phyloP scores from a whole-genome alignment of 1,284 basidiomycete species.

The Boletellus dicymbophilus region DNA sequence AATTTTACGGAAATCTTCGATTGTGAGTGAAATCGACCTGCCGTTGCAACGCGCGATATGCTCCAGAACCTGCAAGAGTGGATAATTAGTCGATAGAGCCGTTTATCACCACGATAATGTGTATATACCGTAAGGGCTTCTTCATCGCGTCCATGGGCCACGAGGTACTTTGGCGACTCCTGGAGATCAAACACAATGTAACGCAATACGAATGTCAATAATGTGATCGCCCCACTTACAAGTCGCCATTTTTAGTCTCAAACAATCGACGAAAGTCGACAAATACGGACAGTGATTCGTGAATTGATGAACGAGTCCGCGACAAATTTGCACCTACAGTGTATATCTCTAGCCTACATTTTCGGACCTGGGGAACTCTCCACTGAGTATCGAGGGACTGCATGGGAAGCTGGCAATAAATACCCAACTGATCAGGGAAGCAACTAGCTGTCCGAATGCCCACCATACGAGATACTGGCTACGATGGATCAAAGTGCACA shows the following conservation, averaged over 20 bases:
- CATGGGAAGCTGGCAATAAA: conserved; percentile 56
- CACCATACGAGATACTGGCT: conserved; percentile 46
- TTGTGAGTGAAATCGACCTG: conserved; percentile 43
- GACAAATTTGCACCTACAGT: conserved; percentile 37
- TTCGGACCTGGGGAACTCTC: conserved; percentile 42
- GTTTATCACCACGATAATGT: background rate
- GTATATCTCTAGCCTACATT: conserved; percentile 70
- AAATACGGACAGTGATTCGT: conserved; percentile 39
- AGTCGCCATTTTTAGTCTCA: conserved; percentile 2
- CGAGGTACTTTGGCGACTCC: conserved; percentile 63
- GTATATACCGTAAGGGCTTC: conserved; percentile 49
- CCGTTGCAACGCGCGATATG: conserved; percentile 57
- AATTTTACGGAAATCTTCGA: conserved; percentile 44
- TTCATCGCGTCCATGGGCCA: conserved; percentile 55
- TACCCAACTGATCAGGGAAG: conserved; percentile 50
- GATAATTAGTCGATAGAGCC: background rate
- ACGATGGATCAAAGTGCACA: conserved; percentile 13
- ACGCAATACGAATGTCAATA: conserved; percentile 46
- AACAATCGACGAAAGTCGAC: background rate
- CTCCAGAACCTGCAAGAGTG: conserved; percentile 39
- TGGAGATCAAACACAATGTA: conserved; percentile 48
- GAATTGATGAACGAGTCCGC: background rate
- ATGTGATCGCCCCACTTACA: conserved; percentile 45
- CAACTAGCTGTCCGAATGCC: conserved; percentile 60
- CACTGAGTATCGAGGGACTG: conserved; percentile 29